Conservation (phyloP, 768 basidiomycete genomes). For the Pisolithus marmoratus region DNA sequence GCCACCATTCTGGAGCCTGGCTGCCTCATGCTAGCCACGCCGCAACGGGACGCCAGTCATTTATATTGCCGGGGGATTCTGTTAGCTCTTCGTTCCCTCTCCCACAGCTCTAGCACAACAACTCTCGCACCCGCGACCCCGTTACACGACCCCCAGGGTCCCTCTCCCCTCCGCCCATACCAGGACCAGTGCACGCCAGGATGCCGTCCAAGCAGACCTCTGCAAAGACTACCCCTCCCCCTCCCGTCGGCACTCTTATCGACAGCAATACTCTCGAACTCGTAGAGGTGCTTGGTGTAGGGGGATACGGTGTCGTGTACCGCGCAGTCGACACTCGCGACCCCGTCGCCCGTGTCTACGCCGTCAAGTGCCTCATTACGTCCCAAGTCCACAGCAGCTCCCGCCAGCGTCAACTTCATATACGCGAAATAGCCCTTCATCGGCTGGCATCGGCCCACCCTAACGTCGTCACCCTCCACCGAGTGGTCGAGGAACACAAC, state of each 20-base stretch:
- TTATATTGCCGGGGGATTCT: constrained; percentile 25
- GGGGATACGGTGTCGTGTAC: constrained; percentile 95
- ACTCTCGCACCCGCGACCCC: constrained; percentile 18
- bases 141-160: constrained; percentile 21
- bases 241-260: constrained; percentile 69
- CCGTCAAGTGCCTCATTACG: constrained; percentile 87
- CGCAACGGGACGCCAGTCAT: constrained; percentile 25
- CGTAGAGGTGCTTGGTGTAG: constrained; percentile 81
- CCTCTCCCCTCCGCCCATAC: constrained; percentile 8
- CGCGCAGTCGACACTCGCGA: constrained; percentile 64
- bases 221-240: constrained; percentile 40
- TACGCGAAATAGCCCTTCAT: constrained; percentile 83
- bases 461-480: constrained; percentile 83
- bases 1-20: constrained; percentile 22
- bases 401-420: constrained; percentile 70
- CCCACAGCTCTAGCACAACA: constrained; percentile 15
- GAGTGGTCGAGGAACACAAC: constrained; percentile 76
- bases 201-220: constrained; percentile 30
- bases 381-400: constrained; percentile 35
- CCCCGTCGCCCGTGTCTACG: constrained; percentile 54
- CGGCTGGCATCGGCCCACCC: constrained; percentile 69
- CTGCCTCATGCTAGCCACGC: constrained; percentile 34
- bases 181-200: constrained; percentile 13
- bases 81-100: constrained; percentile 21
- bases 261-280: constrained; percentile 80